Percentiles rank a stretch among this genome's conserved stretches.
Evolutionary conservation across 2,329 filamentous ascomycete genomes (phyloP).

Genomic region (Pseudopyrenochaeta lycopersici): DNA sequence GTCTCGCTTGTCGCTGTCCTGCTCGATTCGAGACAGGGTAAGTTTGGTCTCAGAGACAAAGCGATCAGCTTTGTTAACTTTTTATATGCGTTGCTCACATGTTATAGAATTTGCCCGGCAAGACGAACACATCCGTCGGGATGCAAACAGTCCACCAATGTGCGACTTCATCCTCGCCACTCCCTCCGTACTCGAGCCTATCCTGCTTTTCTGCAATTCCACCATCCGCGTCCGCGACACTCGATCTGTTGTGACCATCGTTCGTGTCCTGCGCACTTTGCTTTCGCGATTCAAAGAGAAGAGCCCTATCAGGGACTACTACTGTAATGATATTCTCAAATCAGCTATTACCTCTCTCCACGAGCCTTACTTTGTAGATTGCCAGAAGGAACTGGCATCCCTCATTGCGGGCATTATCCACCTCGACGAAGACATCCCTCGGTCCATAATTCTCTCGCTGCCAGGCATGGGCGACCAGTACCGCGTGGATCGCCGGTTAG

Average conservation of each 20-base stretch:
- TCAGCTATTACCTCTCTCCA: slow-evolving; percentile 90
- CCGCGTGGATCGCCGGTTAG: slow-evolving; percentile 68
- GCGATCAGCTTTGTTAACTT: too few relatives aligned
- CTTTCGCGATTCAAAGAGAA: slow-evolving; percentile 76
- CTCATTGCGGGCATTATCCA: slow-evolving; percentile 87
- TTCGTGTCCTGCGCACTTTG: slow-evolving; percentile 85
- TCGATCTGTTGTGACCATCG: slow-evolving; percentile 84
- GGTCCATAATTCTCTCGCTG: slow-evolving; percentile 78
- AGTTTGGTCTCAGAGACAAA: slow-evolving; percentile 5
- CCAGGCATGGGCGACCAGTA: slow-evolving; percentile 73
- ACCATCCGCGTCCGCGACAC: slow-evolving; percentile 90
- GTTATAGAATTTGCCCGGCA: slow-evolving; percentile 38
- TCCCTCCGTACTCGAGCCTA: slow-evolving; percentile 80
- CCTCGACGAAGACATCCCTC: slow-evolving; percentile 77
- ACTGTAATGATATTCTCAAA: slow-evolving; percentile 86
- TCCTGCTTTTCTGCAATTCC: slow-evolving; percentile 91
- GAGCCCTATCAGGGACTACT: slow-evolving; percentile 80
- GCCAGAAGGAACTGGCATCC: slow-evolving; percentile 89
- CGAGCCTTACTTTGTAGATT: slow-evolving; percentile 95
- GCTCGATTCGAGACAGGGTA: slow-evolving; percentile 70
- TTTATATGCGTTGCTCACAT: slow-evolving; percentile 4
- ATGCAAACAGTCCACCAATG: slow-evolving; percentile 66
- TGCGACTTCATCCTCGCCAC: slow-evolving; percentile 84
- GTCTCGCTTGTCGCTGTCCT: slow-evolving; percentile 92
- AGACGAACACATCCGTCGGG: slow-evolving; percentile 45